phyloP scores from a whole-genome alignment of 305 asterid species.

The Fraxinus ornus region DNA sequence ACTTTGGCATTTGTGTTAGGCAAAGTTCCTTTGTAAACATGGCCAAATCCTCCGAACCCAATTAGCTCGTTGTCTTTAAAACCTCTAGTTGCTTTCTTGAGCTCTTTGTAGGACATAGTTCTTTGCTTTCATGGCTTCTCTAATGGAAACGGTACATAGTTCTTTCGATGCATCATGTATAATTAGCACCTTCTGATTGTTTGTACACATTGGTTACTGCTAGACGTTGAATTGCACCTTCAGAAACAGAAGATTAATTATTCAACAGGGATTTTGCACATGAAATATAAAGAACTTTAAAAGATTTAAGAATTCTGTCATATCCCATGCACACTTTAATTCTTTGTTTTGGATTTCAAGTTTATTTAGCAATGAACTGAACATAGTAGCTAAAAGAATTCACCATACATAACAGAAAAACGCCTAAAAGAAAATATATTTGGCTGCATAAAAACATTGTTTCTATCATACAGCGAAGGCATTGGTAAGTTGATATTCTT shows the following conservation, averaged over 20 bases:
- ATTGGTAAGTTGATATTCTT: conserved; percentile 11
- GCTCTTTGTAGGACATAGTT: conserved; percentile 2
- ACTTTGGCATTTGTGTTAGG: neutral
- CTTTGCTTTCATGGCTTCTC: conserved; percentile 14
- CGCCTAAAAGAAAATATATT: neutral
- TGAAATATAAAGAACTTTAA: neutral
- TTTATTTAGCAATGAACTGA: neutral
- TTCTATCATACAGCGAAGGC: neutral
- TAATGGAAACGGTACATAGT: conserved; percentile 23
- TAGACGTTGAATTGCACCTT: neutral
- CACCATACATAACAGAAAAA: neutral
- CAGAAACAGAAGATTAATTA: neutral
- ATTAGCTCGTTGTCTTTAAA: neutral
- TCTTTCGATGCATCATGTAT: conserved; percentile 47
- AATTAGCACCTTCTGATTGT: conserved; percentile 38
- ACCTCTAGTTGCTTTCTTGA: conserved; percentile 2
- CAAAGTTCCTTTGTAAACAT: neutral
- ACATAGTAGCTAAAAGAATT: neutral
- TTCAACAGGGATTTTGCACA: neutral
- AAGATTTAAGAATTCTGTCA: neutral
- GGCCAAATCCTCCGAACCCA: conserved; percentile 8
- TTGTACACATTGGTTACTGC: conserved; percentile 25
- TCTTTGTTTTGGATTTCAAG: neutral
- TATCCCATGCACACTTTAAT: neutral
- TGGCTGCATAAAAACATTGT: neutral